Base-by-base conservation (phyloP, 2,329 filamentous ascomycete species). In the Pestalotiopsis sp. region DNA sequence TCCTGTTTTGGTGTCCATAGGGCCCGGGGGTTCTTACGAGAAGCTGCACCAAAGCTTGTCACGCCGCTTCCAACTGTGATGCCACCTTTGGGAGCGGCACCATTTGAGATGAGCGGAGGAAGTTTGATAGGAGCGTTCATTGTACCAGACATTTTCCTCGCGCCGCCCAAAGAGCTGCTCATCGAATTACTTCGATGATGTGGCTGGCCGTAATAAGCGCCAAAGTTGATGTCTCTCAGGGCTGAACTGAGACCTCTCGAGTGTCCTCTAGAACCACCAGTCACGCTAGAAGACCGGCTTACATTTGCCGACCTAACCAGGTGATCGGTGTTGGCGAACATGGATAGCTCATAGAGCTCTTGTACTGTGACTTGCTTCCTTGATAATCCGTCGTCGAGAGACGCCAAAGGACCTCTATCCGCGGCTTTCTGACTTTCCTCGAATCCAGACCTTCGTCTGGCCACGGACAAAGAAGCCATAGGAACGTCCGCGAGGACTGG, bases 401-500 rank as follows among this genome's bases (percentile, higher is more conserved):
- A 76, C 24, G 75, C 64, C n/a, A 70, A 69, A n/a, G 67, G 65
- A 5, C 65, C 67, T 13, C 71, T 68, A 13, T 70, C 69, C 9
- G 71, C 3, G 73, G 75, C 39, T 59, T 75, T 68, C 48, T 79
- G 62, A 75, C 78, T 74, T 26, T 81, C 81, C 60, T 83, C 81
- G 6, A 81, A 75, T 38, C 77, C 79, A 0, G 82, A 79, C 68
- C 89, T 91, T 63, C 90, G 86, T 17, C 91, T 86, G 4, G 95
- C 95, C 90, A 98, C 92, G 1, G 95, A 98, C 62, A 99, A 84
- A 3, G 94, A 97, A 0, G 95, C 93, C 81, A 97, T 92, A 35
- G 91, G 91, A 17, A 98, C 92, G 76, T 98, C 94, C 75, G 97
- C 89, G 14, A 99, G 85, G 0, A 97, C 94, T 0, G 96, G 95